These are phyloP conservation scores for Fagopyrum homotropicum DNA, from an alignment of 148 eudicot species.

Conservation along the genomic window DNA sequence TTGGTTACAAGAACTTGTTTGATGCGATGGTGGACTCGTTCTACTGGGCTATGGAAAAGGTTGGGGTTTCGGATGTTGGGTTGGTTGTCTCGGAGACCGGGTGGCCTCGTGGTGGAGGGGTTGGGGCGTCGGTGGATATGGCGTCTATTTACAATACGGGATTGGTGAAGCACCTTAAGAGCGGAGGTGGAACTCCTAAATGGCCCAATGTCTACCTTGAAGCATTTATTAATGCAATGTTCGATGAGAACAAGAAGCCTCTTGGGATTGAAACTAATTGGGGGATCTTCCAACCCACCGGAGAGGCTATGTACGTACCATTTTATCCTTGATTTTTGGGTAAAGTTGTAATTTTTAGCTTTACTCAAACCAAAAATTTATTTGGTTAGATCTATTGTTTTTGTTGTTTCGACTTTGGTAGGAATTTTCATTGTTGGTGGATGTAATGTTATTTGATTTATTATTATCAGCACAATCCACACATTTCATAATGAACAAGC, in stretches of 20 bases:
- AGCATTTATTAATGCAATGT: slow-evolving; percentile 26
- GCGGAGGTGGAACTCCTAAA: slow-evolving; percentile 25
- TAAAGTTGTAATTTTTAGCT: no score
- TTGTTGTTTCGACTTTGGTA: no score
- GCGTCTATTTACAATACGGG: slow-evolving; percentile 29
- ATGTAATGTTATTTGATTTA: no score
- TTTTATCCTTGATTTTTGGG: no score
- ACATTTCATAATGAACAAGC: no score
- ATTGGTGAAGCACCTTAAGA: slow-evolving; percentile 15
- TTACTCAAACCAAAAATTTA: no score
- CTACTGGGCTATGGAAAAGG: not conserved
- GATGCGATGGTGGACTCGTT: slow-evolving; percentile 36
- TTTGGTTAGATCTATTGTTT: no score
- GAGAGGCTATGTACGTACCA: no score
- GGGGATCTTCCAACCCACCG: slow-evolving; percentile 20
- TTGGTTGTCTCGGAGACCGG: slow-evolving; percentile 29
- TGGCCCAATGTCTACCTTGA: slow-evolving; percentile 13
- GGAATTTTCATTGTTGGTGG: no score
- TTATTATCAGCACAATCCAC: no score
- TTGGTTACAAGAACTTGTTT: slow-evolving; percentile 35
- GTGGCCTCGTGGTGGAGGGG: slow-evolving; percentile 31
- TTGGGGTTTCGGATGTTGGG: slow-evolving; percentile 9
- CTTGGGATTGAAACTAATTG: slow-evolving; percentile 25
- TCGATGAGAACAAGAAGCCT: slow-evolving; percentile 26
- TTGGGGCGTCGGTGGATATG: slow-evolving; percentile 24